Base-by-base conservation (phyloP, 2,329 filamentous ascomycete species). In the Claviceps citrina region DNA sequence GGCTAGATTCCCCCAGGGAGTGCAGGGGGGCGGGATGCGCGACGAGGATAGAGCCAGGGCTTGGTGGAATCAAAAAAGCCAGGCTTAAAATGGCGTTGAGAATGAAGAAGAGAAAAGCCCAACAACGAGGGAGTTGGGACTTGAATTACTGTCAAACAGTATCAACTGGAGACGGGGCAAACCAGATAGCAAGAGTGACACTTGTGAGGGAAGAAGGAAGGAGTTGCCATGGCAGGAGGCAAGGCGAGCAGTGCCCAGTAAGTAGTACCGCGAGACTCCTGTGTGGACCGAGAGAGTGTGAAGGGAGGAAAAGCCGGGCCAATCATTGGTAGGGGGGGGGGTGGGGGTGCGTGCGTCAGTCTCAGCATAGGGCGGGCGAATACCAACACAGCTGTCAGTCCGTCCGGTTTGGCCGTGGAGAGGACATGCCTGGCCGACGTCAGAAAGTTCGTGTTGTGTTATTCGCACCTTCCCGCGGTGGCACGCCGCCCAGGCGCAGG, bases 101-200 rank as follows among this genome's bases (percentile, higher is more conserved):
- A 38, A 36, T 42, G 41, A 38, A 44, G 48, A 46, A 44, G 44
- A 44, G 43, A 50, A 51, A 51, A 47, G 47, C 44, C 57, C 58
- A 59, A 58, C 51, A 61, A 54, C 51, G 58, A 61, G 53, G 41
- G 58, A 54, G 53, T 59, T 55, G 56, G 54, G 25, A 34, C 12
- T 31, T 16, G 30, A 22, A 51, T 49, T 44, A 48, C 54, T 52
- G 43, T 52, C 49, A 45, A 45, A 44, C 27, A 41, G 36, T 40
- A 13, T 12, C 13, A 35, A 25, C 10, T 9, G 20, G 20, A 44
- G 46, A 43, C 41, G 41, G 46, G 40, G 41, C 37, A 42, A 42
- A 43, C 38, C 41, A 36, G 31, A 16, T 26, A 5, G 22, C 22
- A 24, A 24, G 22, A 24, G 22, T 24, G 22, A 24, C 5, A 24